Conservation (phyloP, 345 rosid species). For the Cardiospermum halicacabum region DNA sequence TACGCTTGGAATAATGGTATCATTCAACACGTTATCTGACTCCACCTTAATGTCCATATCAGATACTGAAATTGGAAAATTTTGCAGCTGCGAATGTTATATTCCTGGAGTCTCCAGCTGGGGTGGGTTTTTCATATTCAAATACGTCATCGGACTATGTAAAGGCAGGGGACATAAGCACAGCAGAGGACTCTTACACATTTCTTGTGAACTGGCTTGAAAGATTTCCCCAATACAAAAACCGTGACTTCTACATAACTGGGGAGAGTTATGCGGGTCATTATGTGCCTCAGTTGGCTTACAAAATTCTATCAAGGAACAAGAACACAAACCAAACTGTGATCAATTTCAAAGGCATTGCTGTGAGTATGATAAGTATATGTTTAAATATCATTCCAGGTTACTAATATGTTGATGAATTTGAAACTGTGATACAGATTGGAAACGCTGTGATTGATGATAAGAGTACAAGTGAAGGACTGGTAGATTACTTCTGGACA, state of each 20-base stretch:
- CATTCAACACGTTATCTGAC: too few species aligned
- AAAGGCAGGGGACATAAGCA: constrained; percentile 14
- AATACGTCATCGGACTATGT: constrained; percentile 23
- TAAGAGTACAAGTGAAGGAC: constrained; percentile 16
- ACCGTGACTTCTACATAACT: constrained; percentile 32
- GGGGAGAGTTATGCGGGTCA: constrained; percentile 55
- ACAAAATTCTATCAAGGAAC: constrained; percentile 27
- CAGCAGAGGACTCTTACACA: constrained; percentile 33
- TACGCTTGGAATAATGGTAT: constrained; percentile 45
- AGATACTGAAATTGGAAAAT: not conserved
- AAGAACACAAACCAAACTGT: constrained; percentile 18
- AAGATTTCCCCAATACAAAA: constrained; percentile 32
- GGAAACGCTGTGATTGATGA: constrained; percentile 48
- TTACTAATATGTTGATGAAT: not conserved
- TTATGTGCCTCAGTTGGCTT: constrained; percentile 51
- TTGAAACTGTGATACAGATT: constrained; percentile 33
- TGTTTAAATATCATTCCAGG: too few species aligned
- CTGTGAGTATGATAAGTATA: too few species aligned
- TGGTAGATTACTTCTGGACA: constrained; percentile 38
- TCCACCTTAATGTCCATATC: not conserved
- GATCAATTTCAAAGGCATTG: constrained; percentile 51
- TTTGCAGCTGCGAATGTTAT: constrained; percentile 40
- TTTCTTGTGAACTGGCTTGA: constrained; percentile 31
- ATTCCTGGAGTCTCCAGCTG: constrained; percentile 44
- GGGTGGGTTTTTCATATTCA: constrained; percentile 54